Base-by-base conservation (phyloP, 257 asterid genomes). In the Primulina tabacum region DNA sequence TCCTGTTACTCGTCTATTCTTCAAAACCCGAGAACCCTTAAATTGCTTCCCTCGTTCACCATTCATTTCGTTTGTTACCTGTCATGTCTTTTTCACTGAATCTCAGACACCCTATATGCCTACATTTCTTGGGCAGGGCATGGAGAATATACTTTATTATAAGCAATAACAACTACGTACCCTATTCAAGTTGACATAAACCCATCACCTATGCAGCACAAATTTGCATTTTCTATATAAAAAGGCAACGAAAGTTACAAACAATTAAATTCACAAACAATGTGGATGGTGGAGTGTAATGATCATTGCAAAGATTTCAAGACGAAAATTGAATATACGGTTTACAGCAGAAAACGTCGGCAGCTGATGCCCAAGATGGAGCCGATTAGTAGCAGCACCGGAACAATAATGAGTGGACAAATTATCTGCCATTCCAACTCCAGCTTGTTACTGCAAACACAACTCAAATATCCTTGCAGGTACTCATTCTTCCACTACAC, bases 101-200 rank as follows among this genome's bases (percentile, higher is more conserved):
- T 50, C 57, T 50, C 57, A 50, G 57, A 50, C 57, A 50, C 57
- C 57, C 57, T 14, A 43, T 43, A 12, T 43, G 57, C 57, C 57
- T 50, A 50, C 8, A 50, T 50, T 50, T 50, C 57, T 50, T 50
- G 57, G 21, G 57, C 57, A 50, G 57, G 57, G 20, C 57, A 16
- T 16, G 57, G 8, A 50, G 8, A 50, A 50, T 50, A 50, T 50
- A 50, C 20, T 50, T 16, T 50, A 50, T 50, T 50, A 11, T 40
- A 2, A 37, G 43, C 43, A 43, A 43, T 43, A 43, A 43, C 0
- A 43, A 43, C 53, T 4, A 50, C 57, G 57, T 16, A 50, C 21
- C 18, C n/a, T 43, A 6, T 50, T 50, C 57, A 50, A 50, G 8
- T 50, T 16, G 20, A 50, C 57, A 17, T 1, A 16, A 43, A 43